phyloP scores from a whole-genome alignment of 192 early-diverging fungal species.

The Mortierella claussenii region DNA sequence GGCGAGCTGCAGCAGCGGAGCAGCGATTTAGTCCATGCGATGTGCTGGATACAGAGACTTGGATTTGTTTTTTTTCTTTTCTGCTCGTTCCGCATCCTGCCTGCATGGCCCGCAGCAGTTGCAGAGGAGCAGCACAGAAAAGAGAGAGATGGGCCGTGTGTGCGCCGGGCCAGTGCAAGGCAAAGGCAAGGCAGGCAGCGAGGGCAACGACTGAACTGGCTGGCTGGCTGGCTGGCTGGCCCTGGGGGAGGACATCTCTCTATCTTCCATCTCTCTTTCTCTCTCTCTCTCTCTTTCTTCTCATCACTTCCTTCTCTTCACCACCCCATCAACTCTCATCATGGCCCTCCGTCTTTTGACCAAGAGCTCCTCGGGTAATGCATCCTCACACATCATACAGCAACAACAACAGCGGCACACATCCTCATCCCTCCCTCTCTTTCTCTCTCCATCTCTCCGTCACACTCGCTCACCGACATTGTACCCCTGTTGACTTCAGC shows the following conservation, averaged over 20 bases:
- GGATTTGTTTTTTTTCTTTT: too few relatives aligned
- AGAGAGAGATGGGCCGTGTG: too few relatives aligned
- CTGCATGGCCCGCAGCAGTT: neutral
- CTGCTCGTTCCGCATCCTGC: slow-evolving; percentile 10
- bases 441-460: neutral
- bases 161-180: too few relatives aligned
- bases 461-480: neutral
- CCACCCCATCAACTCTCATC: slow-evolving; percentile 26
- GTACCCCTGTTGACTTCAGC: neutral
- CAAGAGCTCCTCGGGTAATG: slow-evolving; percentile 56
- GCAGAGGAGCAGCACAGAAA: neutral
- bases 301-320: neutral
- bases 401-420: neutral
- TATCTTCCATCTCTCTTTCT: too few relatives aligned
- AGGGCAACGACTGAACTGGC: too few relatives aligned
- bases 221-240: too few relatives aligned
- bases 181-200: too few relatives aligned
- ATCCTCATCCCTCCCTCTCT: neutral
- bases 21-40: too few relatives aligned
- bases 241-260: too few relatives aligned
- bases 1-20: too few relatives aligned
- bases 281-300: too few relatives aligned
- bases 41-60: too few relatives aligned
- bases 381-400: neutral
- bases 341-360: slow-evolving; percentile 57